Evolutionary conservation across 352 stramenopile species (phyloP).

Genomic region (Phytophthora sansomeana): DNA sequence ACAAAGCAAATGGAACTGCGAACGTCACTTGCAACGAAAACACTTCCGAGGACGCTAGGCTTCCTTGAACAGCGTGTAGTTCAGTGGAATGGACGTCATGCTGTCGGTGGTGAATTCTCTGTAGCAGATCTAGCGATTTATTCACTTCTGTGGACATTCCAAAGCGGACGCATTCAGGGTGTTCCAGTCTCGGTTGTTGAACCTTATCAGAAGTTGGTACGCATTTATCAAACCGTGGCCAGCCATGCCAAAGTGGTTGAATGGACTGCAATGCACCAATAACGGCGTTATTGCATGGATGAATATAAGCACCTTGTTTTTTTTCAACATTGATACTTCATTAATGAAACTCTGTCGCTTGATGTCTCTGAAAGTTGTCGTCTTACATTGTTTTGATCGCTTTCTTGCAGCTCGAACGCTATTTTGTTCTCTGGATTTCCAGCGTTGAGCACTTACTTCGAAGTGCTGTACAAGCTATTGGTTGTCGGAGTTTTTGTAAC

Average conservation of each 20-base stretch:
- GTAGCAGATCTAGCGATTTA: conserved; percentile 65
- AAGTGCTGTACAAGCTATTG: no score
- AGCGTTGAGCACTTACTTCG: no score
- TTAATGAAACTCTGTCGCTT: no score
- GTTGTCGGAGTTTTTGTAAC: no score
- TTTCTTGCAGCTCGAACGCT: no score
- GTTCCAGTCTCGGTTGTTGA: conserved; percentile 38
- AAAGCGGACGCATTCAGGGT: conserved; percentile 39
- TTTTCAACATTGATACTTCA: no score
- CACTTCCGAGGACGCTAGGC: conserved; percentile 49
- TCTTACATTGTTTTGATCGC: no score
- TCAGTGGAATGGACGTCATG: conserved; percentile 36
- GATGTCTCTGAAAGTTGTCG: no score
- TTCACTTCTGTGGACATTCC: conserved; percentile 48
- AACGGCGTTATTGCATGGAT: no score
- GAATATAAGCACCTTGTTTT: no score
- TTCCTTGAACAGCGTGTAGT: conserved; percentile 50
- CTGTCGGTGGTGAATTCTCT: conserved; percentile 44
- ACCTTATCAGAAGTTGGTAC: conserved; percentile 40
- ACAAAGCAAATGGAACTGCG: conserved; percentile 34
- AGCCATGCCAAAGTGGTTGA: conserved; percentile 52
- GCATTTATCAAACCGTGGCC: conserved; percentile 41
- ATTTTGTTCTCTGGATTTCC: no score
- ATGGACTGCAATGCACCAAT: conserved; percentile 38
- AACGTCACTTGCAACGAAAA: conserved; percentile 32